phyloP scores from a whole-genome alignment of 148 eudicot genomes.

The Dysphania ambrosioides region DNA sequence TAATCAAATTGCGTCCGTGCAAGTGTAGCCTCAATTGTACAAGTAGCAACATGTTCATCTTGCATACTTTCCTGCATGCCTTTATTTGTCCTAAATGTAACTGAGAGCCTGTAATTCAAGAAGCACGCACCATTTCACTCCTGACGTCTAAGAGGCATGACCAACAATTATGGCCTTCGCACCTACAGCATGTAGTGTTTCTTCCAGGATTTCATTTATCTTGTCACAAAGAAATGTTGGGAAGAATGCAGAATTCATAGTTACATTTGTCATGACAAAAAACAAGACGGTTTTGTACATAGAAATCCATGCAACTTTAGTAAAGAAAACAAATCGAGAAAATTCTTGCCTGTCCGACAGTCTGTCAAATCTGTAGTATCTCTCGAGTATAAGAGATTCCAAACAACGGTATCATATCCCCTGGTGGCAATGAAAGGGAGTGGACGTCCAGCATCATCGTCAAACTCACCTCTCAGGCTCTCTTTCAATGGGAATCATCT shows the following conservation, averaged over 20 bases:
- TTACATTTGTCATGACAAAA: neutral
- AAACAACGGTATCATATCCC: conserved; percentile 95
- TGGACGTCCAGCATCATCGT: conserved; percentile 34
- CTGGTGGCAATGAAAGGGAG: conserved; percentile 79
- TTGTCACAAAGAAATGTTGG: conserved; percentile 23
- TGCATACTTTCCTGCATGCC: neutral
- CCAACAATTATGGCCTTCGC: conserved; percentile 97
- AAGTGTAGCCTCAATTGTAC: neutral
- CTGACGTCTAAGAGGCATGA: conserved; percentile 83
- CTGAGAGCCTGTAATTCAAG: conserved; percentile 63
- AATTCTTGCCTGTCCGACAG: conserved; percentile 58
- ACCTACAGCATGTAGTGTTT: conserved; percentile 70
- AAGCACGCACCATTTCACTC: conserved; percentile 90
- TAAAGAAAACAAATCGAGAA: neutral
- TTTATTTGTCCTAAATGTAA: conserved; percentile 41
- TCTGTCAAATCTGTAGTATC: conserved; percentile 61
- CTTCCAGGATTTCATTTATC: conserved; percentile 64
- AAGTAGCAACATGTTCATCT: neutral
- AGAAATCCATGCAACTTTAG: neutral
- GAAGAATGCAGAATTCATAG: neutral
- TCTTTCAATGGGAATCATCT: conserved; percentile 88
- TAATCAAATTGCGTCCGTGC: neutral
- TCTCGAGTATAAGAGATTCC: conserved; percentile 94
- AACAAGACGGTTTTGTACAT: neutral
- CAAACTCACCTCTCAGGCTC: conserved; percentile 60